Evolutionary conservation across 1,284 basidiomycete genomes (phyloP), one percentile per base, ranked within the genome.

Genomic region (Cutaneotrichosporon cutaneum): DNA sequence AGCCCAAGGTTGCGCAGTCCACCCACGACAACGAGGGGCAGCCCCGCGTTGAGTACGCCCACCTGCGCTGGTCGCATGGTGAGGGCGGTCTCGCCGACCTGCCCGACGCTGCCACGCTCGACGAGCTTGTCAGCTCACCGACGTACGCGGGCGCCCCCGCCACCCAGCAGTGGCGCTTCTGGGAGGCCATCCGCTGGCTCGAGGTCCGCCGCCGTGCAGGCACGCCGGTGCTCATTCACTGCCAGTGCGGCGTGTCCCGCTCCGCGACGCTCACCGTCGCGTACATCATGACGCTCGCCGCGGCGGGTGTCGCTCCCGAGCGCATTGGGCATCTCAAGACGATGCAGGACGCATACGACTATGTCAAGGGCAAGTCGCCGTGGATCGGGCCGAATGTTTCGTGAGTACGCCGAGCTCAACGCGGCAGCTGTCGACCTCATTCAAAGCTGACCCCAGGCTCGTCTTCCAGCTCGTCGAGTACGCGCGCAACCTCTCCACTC

Each of bases 391-490:
- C 95, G 48, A 98, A 98, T 79, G 94, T 95, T 87, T 92, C 90
- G 90, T 94, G 81, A 81, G 91, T 88, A 4, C 9, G 10, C 16
- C 32, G 6, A 26, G 16, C 35, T n/a, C n/a, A n/a, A n/a, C n/a
- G n/a, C n/a, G n/a, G n/a, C n/a, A n/a, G n/a, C n/a, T n/a, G n/a
- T n/a, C n/a, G 7, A n/a, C 24, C 11, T 3, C 8, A 58, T 24
- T 39, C n/a, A 51, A 11, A 6, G 26, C 39, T 42, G 32, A 56
- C 45, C 1, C 16, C 73, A 94, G 92, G 60, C 88, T 98, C 75
- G 95, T 97, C 78, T 97, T 95, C 83, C 93, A 96, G 81, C 84
- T 97, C 44, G 84, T 95, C 72, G 94, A 96, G 75, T 97, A 94
- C 79, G 92, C 94, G 77, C 89, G 92, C 63, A 84, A 85, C 59